A percentile compares a stretch with the other conserved stretches of the same genome.
Evolutionary conservation across 371 early-diverging fungal genomes (phyloP).

Genomic region (Mortierella sp.): DNA sequence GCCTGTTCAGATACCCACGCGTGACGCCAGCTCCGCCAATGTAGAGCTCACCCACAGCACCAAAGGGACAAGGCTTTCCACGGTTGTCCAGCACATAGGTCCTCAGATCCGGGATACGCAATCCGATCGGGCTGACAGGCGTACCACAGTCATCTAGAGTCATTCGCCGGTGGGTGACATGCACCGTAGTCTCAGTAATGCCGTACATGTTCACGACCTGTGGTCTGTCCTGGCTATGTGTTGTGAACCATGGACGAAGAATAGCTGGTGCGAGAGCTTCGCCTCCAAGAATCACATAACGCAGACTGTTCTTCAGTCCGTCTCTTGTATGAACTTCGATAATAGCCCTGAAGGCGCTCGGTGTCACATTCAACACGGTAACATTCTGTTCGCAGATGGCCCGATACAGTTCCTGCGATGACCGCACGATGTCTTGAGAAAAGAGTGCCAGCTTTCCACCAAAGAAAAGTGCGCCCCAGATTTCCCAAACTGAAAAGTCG

Average conservation of each 20-base stretch:
- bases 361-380: conserved; percentile 10
- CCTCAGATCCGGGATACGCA: neutral
- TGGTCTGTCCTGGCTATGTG: too few relatives aligned
- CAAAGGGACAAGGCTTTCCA: conserved; percentile 17
- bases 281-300: too few relatives aligned
- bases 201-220: conserved; percentile 7
- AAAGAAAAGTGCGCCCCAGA: conserved; percentile 1
- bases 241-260: too few relatives aligned
- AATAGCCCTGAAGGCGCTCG: neutral
- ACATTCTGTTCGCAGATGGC: neutral
- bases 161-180: neutral
- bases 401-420: neutral
- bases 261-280: too few relatives aligned
- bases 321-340: neutral
- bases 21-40: conserved; percentile 12
- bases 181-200: conserved; percentile 7
- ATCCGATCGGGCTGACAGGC: neutral
- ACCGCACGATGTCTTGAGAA: neutral
- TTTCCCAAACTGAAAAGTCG: conserved; percentile 3
- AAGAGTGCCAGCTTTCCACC: conserved; percentile 1
- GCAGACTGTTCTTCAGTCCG: neutral
- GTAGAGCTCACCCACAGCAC: conserved; percentile 44
- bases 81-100: conserved; percentile 2
- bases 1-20: conserved; percentile 38
- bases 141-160: neutral